Evolutionary conservation across 208 protist genomes (phyloP).

Genomic region (Leishmania mexicana): DNA sequence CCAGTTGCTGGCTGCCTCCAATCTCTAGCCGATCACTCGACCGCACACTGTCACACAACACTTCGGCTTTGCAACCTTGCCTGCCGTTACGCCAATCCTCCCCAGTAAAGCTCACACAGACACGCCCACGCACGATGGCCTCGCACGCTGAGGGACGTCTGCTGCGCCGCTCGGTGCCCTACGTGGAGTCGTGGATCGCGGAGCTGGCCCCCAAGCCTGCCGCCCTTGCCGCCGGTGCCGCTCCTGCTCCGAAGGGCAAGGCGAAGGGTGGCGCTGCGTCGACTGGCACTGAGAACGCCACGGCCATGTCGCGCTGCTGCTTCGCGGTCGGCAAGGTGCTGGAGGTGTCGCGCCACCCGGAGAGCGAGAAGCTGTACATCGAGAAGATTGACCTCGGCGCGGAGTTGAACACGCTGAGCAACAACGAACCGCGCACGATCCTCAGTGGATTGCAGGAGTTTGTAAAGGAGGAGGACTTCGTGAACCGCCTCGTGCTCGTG

Average conservation of each 20-base stretch:
- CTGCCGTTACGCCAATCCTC: neutral
- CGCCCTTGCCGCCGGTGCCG: constrained; percentile 20
- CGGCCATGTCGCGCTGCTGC: constrained; percentile 82
- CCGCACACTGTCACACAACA: neutral
- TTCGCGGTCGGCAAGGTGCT: constrained; percentile 91
- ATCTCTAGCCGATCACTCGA: neutral
- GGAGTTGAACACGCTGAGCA: constrained; percentile 62
- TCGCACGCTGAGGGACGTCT: constrained; percentile 74
- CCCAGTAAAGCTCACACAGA: neutral
- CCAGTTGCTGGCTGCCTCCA: neutral
- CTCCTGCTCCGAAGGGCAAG: constrained; percentile 18
- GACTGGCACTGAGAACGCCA: constrained; percentile 32
- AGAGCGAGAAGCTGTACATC: constrained; percentile 91
- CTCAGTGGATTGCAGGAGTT: constrained; percentile 91
- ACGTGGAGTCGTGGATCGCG: constrained; percentile 77
- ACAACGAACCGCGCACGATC: constrained; percentile 84
- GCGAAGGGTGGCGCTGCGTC: constrained; percentile 22
- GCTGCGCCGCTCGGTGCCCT: constrained; percentile 74
- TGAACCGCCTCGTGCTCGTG: constrained; percentile 85
- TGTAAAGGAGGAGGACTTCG: constrained; percentile 81
- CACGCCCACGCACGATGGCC: constrained; percentile 26
- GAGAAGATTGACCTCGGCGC: constrained; percentile 95
- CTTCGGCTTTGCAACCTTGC: neutral
- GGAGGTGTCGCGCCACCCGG: constrained; percentile 85
- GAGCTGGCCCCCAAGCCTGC: constrained; percentile 48